Evolutionary conservation across 306 rosid species (phyloP), one percentile per base, ranked within the genome.

Genomic region (Albizia julibrissin): DNA sequence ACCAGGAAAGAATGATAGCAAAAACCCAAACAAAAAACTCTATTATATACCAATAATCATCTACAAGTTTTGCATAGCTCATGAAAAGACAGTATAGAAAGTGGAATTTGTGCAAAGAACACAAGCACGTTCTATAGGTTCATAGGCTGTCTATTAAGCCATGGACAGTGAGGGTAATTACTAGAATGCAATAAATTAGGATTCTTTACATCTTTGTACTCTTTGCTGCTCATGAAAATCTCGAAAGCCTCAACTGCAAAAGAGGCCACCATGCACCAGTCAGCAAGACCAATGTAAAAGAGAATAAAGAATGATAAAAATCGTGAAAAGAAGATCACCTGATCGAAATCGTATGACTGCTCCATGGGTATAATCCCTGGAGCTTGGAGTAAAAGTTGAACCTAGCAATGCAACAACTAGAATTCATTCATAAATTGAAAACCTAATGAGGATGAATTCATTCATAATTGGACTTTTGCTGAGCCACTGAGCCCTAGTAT

Each of bases 311-410:
- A 77, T 54, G 61, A 56, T 44, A 69, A 56, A 69, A 22, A 84
- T 52, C 40, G 73, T n/a, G 65, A 69, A 44, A 69, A 65, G 85
- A 81, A 77, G 86, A 86, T 91, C 82, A 95, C 98, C 69, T 29
- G 98, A 93, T 82, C 95, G 98, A 85, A 90, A 95, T 85, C 99
- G 87, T 76, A 87, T 87, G 77, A 93, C 91, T 62, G 87, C 85
- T 79, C 88, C 97, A 79, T 93, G 94, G 29, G 92, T 89, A 74
- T 88, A 95, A 83, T 90, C 93, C 90, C 83, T 82, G 82, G 87
- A 89, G 87, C 85, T 83, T 85, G 80, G 85, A 85, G 83, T 85
- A 77, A 91, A 87, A 88, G 90, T 95, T 79, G 82, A 78, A 88
- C 98, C 98, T 93, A 89, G 70, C 58, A 84, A 66, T 69, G 54